phyloP scores from a whole-genome alignment of 306 rosid species.

The Fragaria ananassa region DNA sequence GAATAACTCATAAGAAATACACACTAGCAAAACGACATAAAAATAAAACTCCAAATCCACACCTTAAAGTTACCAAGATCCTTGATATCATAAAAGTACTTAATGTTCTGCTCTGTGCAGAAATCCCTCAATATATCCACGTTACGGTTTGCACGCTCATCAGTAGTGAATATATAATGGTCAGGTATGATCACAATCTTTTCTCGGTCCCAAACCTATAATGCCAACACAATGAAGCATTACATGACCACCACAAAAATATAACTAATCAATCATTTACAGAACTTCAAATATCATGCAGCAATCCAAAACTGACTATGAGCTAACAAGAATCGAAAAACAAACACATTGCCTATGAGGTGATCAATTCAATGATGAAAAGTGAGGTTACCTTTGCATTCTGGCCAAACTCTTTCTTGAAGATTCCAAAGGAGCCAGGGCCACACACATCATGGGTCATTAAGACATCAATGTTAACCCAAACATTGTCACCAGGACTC shows the following conservation, averaged over 20 bases:
- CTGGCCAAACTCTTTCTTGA: slow-evolving; percentile 90
- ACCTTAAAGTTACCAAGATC: slow-evolving; percentile 92
- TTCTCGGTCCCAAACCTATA: slow-evolving; percentile 94
- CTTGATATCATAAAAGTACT: slow-evolving; percentile 92
- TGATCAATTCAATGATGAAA: background rate
- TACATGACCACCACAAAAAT: background rate
- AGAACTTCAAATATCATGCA: background rate
- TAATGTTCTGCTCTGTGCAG: slow-evolving; percentile 79
- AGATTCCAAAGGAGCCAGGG: slow-evolving; percentile 90
- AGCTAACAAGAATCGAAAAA: background rate
- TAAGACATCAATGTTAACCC: slow-evolving; percentile 81
- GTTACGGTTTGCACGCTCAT: slow-evolving; percentile 93
- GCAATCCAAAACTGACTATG: background rate
- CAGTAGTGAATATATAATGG: slow-evolving; percentile 87
- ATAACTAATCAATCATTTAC: background rate
- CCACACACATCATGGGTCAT: slow-evolving; percentile 98
- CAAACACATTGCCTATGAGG: background rate
- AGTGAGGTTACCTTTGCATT: slow-evolving; percentile 61
- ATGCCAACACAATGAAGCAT: background rate
- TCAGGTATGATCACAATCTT: slow-evolving; percentile 91
- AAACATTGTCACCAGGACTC: slow-evolving; percentile 81
- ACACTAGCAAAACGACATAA: slow-evolving; percentile 5
- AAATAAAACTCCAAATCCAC: slow-evolving; percentile 7
- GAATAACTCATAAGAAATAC: slow-evolving; percentile 6
- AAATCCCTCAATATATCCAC: slow-evolving; percentile 91